Evolutionary conservation across 2,329 filamentous ascomycete species (phyloP).

Genomic region (Pyrenochaeta sp.): DNA sequence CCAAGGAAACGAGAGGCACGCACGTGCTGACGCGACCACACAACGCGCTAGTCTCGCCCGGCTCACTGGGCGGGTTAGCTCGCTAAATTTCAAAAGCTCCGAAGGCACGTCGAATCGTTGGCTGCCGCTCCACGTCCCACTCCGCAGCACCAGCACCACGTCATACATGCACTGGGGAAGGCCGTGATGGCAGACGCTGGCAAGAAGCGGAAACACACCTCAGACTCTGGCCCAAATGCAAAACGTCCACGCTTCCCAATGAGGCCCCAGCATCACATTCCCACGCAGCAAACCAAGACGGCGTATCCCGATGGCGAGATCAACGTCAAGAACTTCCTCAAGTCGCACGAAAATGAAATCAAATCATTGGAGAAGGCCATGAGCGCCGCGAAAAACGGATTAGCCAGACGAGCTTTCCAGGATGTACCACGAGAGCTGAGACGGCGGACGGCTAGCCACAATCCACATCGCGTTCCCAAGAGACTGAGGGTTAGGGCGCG

Average conservation of each 20-base stretch:
- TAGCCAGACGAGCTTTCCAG: constrained; percentile 82
- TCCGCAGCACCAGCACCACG: constrained; percentile 6
- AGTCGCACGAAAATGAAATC: constrained; percentile 88
- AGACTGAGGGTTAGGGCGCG: constrained; percentile 74
- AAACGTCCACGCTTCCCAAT: constrained; percentile 38
- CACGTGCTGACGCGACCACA: constrained; percentile 21
- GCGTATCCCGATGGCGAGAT: constrained; percentile 77
- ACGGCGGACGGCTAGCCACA: constrained; percentile 90
- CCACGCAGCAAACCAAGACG: constrained; percentile 42
- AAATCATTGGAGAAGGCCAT: constrained; percentile 83
- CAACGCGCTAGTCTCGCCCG: constrained; percentile 14
- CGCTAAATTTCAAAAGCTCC: constrained; percentile 12
- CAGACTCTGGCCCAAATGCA: constrained; percentile 16
- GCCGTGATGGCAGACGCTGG: constrained; percentile 27
- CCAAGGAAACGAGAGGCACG: constrained; percentile 1
- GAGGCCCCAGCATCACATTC: constrained; percentile 37
- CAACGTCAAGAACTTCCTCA: constrained; percentile 83
- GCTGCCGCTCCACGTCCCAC: constrained; percentile 16
- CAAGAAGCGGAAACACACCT: constrained; percentile 33
- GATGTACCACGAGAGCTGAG: constrained; percentile 85
- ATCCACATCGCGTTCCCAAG: constrained; percentile 87
- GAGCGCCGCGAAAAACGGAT: constrained; percentile 70
- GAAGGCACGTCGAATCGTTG: constrained; percentile 15
- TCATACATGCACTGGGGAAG: not conserved
- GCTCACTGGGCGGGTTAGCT: constrained; percentile 10